A percentile compares a stretch with the other conserved stretches of the same genome.
These are phyloP conservation scores for Synchytrium microbalum DNA, from an alignment of 371 early-diverging fungal genomes.

Conservation along the genomic window DNA sequence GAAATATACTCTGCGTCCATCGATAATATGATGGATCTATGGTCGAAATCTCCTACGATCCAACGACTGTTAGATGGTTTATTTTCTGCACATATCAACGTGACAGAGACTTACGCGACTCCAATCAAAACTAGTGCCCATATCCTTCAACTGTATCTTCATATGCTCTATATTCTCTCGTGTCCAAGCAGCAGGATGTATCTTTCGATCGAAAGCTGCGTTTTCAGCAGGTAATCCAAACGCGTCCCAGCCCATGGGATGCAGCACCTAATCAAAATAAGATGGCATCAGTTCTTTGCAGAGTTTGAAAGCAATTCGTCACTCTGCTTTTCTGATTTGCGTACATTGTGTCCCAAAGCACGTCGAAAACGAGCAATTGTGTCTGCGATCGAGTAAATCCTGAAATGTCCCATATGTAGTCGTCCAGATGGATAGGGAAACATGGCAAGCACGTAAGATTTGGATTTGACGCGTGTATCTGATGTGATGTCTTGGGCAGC, in stretches of 20 bases:
- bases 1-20: slow-evolving; percentile 87
- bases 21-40: slow-evolving; percentile 79
- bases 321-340: neutral
- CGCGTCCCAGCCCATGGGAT: slow-evolving; percentile 98
- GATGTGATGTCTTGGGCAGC: too few relatives aligned
- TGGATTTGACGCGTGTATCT: slow-evolving; percentile 13
- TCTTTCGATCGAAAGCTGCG: slow-evolving; percentile 83
- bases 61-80: neutral
- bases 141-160: slow-evolving; percentile 68
- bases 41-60: slow-evolving; percentile 66
- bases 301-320: neutral
- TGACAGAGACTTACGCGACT: slow-evolving; percentile 60
- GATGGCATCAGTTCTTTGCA: neutral
- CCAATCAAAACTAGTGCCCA: slow-evolving; percentile 86
- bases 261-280: slow-evolving; percentile 46
- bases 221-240: slow-evolving; percentile 99
- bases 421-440: slow-evolving; percentile 92
- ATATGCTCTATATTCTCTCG: slow-evolving; percentile 65
- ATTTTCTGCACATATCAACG: too few relatives aligned
- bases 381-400: slow-evolving; percentile 89
- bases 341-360: slow-evolving; percentile 65
- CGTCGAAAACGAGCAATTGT: slow-evolving; percentile 69
- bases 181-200: slow-evolving; percentile 82
- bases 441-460: slow-evolving; percentile 82
- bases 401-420: slow-evolving; percentile 92